Evolutionary conservation across 306 rosid genomes (phyloP).

Genomic region (Casuarina equisetifolia): DNA sequence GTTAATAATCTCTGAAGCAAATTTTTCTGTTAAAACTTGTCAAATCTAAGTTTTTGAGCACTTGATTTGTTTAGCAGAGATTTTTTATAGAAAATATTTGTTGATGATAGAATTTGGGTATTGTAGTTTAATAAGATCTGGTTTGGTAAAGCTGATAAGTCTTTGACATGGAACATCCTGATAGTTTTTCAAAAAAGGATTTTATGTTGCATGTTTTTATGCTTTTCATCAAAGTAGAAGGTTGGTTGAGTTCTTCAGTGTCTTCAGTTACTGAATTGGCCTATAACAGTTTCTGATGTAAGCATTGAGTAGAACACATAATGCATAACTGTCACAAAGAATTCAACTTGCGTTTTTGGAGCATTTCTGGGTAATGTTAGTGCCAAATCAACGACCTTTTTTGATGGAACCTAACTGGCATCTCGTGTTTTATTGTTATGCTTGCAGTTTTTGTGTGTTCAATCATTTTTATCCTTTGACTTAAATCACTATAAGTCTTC

Average conservation of each 20-base stretch:
- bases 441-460: neutral
- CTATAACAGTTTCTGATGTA: neutral
- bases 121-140: neutral
- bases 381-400: neutral
- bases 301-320: neutral
- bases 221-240: neutral
- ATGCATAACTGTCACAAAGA: neutral
- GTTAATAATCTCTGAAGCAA: conserved; percentile 1
- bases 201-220: neutral
- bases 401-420: neutral
- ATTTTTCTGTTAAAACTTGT: neutral
- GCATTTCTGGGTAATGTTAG: neutral
- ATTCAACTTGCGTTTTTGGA: neutral
- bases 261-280: neutral
- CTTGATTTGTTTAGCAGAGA: neutral
- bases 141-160: neutral
- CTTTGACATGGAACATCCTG: neutral
- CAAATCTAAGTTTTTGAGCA: neutral
- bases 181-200: neutral
- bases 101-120: neutral
- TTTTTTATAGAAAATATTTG: neutral
- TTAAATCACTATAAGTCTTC: neutral
- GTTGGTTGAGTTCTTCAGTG: neutral
- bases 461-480: neutral
- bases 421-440: neutral